These are phyloP conservation scores for Cylindrotheca closterium DNA, from an alignment of 108 stramenopile species.

Conservation along the genomic window DNA sequence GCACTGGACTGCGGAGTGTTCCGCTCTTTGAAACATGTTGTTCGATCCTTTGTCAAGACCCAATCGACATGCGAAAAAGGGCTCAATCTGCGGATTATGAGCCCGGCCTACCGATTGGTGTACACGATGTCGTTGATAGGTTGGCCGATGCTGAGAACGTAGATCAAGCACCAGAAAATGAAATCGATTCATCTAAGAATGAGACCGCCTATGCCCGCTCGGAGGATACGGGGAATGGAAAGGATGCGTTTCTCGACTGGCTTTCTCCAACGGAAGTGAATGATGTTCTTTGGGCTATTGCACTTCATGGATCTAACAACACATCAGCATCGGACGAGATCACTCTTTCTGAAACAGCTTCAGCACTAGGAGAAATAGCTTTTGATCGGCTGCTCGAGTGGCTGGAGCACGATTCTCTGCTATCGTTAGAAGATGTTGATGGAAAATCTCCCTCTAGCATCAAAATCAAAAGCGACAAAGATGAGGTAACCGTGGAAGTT, in stretches of 20 bases:
- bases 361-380: slow-evolving; percentile 37
- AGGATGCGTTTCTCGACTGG: slow-evolving; percentile 42
- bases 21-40: slow-evolving; percentile 48
- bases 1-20: slow-evolving; percentile 38
- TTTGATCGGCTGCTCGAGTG: slow-evolving; percentile 40
- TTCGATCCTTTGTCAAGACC: slow-evolving; percentile 54
- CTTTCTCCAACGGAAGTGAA: slow-evolving; percentile 51
- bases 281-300: slow-evolving; percentile 54
- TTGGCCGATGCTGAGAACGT: slow-evolving; percentile 38
- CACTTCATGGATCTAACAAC: slow-evolving; percentile 36
- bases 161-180: slow-evolving; percentile 1
- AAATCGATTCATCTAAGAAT: not conserved
- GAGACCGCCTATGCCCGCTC: not conserved
- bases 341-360: slow-evolving; percentile 36
- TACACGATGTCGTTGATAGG: slow-evolving; percentile 41
- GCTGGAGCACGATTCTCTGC: slow-evolving; percentile 27
- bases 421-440: slow-evolving; percentile 7
- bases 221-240: not conserved
- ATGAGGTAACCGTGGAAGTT: slow-evolving; percentile 29
- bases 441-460: not conserved
- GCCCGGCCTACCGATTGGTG: slow-evolving; percentile 17
- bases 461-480: slow-evolving; percentile 1
- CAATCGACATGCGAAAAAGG: slow-evolving; percentile 23
- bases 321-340: slow-evolving; percentile 16
- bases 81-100: slow-evolving; percentile 31